phyloP scores from a whole-genome alignment of 176 grass and related monocot genomes.

The Oryza brachyantha region DNA sequence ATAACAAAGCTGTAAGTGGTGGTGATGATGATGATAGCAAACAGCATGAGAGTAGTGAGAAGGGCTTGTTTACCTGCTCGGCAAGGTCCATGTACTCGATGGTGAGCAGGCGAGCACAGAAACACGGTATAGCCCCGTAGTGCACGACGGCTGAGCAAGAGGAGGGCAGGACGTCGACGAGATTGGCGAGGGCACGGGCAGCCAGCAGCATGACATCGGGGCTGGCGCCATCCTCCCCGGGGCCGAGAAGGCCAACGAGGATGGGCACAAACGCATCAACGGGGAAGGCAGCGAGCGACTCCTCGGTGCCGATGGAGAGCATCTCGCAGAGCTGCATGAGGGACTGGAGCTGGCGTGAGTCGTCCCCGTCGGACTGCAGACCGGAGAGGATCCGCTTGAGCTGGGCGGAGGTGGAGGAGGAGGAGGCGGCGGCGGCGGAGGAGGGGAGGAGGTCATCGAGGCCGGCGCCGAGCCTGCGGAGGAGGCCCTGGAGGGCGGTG shows the following conservation, averaged over 20 bases:
- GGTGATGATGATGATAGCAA: too few relatives aligned
- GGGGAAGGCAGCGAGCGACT: slow-evolving; percentile 70
- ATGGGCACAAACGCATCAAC: slow-evolving; percentile 85
- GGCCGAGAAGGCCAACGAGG: slow-evolving; percentile 66
- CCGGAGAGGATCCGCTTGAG: slow-evolving; percentile 85
- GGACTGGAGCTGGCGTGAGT: slow-evolving; percentile 62
- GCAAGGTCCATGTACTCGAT: slow-evolving; percentile 99
- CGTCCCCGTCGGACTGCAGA: slow-evolving; percentile 59
- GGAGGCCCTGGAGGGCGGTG: slow-evolving; percentile 78
- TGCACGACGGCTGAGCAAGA: slow-evolving; percentile 82
- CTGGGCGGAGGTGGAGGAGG: slow-evolving; percentile 39
- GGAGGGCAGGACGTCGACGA: slow-evolving; percentile 79
- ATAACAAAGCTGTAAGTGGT: not conserved
- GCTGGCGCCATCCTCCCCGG: slow-evolving; percentile 50
- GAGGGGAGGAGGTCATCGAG: slow-evolving; percentile 81
- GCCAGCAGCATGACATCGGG: slow-evolving; percentile 90
- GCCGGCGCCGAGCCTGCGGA: slow-evolving; percentile 81
- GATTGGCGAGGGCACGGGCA: slow-evolving; percentile 70
- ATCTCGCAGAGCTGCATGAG: slow-evolving; percentile 92
- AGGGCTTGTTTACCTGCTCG: slow-evolving; percentile 81
- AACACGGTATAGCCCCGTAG: slow-evolving; percentile 79
- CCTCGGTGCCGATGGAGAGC: slow-evolving; percentile 87
- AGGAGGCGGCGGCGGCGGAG: slow-evolving; percentile 32
- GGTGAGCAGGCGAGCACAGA: slow-evolving; percentile 81
- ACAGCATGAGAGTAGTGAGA: too few relatives aligned